Conservation (phyloP, 164 flowering plant genomes). For the Vitis riparia region DNA sequence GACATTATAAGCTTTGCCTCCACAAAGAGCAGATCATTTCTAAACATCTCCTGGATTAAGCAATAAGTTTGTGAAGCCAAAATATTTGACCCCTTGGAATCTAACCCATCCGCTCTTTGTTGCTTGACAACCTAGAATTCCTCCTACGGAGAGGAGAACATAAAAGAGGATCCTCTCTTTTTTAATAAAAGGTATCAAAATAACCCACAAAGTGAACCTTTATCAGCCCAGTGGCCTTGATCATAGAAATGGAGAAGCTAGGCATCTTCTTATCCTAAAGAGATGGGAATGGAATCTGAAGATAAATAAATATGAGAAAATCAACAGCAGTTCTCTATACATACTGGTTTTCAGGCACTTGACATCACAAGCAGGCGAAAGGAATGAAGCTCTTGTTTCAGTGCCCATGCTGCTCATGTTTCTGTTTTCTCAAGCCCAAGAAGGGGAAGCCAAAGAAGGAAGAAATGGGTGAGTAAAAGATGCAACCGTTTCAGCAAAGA, state of each 20-base stretch:
- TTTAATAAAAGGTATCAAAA: background rate
- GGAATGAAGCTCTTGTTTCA: constrained; percentile 41
- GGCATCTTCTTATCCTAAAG: constrained; percentile 23
- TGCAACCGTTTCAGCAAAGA: background rate
- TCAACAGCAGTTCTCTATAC: constrained; percentile 3
- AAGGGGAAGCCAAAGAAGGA: constrained; percentile 33
- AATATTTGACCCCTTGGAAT: too few relatives aligned
- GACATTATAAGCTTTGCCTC: too few relatives aligned
- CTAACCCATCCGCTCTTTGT: background rate
- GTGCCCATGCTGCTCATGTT: constrained; percentile 47
- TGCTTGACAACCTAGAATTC: background rate
- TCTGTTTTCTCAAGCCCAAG: constrained; percentile 47
- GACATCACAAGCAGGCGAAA: background rate
- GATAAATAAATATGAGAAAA: background rate
- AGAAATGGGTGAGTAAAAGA: constrained; percentile 18
- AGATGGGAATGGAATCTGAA: constrained; percentile 20
- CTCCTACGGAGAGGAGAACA: background rate
- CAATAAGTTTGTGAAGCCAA: too few relatives aligned
- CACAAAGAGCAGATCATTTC: too few relatives aligned
- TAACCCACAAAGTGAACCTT: constrained; percentile 2
- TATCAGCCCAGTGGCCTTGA: background rate
- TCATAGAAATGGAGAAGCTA: constrained; percentile 4
- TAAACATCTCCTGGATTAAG: too few relatives aligned
- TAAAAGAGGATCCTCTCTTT: background rate
- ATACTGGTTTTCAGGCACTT: constrained; percentile 3